Base-by-base conservation (phyloP, 1,284 basidiomycete species). In the Rhizoctonia solani region DNA sequence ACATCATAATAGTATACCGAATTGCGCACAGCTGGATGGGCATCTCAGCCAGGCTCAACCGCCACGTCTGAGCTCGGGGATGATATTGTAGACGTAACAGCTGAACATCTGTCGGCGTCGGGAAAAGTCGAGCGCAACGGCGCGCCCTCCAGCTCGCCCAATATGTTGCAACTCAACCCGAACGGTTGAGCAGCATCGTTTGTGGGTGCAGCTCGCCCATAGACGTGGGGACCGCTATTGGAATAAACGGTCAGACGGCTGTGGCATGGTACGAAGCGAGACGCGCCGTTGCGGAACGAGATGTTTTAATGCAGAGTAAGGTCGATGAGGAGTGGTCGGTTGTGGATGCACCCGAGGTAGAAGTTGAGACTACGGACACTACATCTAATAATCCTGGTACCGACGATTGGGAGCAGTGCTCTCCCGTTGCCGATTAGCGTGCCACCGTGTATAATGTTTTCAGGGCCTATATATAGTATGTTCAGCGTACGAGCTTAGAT, bases 81-180 rank as follows among this genome's bases (percentile, higher is more conserved):
- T 41, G 58, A 63, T 52, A 63, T 63, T 41, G 58, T 63, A 13
- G 47, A 63, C 29, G 47, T 63, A 37, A 63, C 47, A 32, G 59
- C 32, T 29, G 59, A 63, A 16, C 42, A 59, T 16, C 32, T 63
- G 34, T 52, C 59, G 11, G 59, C 49, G 46, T 63, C 59, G 59
- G 59, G 59, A 63, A 63, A 63, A 63, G 59, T 52, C 32, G 59
- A 63, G 47, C 59, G 59, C 59, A 63, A 63, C 59, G 59, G 59
- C 47, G 49, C 23, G 37, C 59, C 59, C 47, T 63, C 59, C 59
- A 52, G 34, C 59, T 23, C 46, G 29, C 47, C 47, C 47, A 63
- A 63, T 47, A 41, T 63, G 47, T 49, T 63, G 34, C 59, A 63
- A 47, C 59, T 63, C 47, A 63, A 63, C 49, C 59, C 59, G 59